Conservation (phyloP, 768 basidiomycete species). For the Boletus bicolor region DNA sequence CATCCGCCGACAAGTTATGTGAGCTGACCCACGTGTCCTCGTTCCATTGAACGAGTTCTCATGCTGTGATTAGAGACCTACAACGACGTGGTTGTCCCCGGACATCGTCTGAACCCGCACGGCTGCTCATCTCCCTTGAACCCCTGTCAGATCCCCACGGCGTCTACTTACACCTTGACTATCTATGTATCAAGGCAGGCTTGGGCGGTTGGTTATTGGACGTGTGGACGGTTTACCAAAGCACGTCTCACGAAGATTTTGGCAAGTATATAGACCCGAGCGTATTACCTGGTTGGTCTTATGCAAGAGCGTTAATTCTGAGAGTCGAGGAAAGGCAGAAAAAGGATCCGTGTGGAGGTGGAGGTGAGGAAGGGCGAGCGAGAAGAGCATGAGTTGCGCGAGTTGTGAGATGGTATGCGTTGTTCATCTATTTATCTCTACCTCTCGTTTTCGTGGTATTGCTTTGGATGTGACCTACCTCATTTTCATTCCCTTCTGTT, state of each 20-base stretch:
- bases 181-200: constrained; percentile 75
- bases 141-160: constrained; percentile 90
- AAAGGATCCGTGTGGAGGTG: constrained; percentile 26
- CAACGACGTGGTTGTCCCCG: constrained; percentile 86
- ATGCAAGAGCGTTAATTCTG: constrained; percentile 67
- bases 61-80: constrained; percentile 56
- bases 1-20: constrained; percentile 80
- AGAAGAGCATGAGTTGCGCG: no score
- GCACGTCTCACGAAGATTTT: constrained; percentile 3
- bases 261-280: constrained; percentile 46
- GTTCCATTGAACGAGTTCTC: background rate
- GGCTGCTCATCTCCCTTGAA: constrained; percentile 82
- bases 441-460: no score
- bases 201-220: constrained; percentile 81
- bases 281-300: constrained; percentile 75
- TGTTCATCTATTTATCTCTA: no score
- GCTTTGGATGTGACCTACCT: no score
- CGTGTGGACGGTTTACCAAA: constrained; percentile 38
- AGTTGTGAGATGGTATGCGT: no score
- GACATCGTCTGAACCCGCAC: constrained; percentile 88
- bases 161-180: constrained; percentile 77
- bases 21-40: constrained; percentile 25
- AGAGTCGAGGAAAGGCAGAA: constrained; percentile 47
- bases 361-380: no score
- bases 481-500: no score